These are phyloP conservation scores for Neofusicoccum sp. DNA, from an alignment of 2,329 filamentous ascomycete genomes.

Conservation along the genomic window DNA sequence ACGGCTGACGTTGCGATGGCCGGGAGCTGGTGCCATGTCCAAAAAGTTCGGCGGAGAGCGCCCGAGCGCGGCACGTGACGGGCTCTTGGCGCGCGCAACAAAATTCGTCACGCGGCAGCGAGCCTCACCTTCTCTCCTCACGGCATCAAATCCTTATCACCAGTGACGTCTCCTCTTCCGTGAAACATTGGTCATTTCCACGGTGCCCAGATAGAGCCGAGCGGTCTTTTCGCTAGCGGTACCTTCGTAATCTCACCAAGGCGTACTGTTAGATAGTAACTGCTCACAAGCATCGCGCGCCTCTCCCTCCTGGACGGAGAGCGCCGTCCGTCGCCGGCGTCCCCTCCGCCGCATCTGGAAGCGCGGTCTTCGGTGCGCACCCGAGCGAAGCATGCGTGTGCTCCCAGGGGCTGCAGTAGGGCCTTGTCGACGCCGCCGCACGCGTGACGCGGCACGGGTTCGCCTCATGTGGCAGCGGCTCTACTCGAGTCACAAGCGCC, in stretches of 20 bases:
- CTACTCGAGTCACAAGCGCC: constrained; percentile 1
- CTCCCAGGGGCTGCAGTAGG: not conserved
- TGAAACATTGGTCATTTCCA: constrained; percentile 76
- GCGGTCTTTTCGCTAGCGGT: constrained; percentile 98
- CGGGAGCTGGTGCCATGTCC: constrained; percentile 13
- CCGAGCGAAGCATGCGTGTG: not conserved
- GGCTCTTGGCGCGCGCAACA: constrained; percentile 23
- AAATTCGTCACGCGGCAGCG: constrained; percentile 20
- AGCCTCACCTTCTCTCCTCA: constrained; percentile 42
- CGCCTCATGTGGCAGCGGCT: constrained; percentile 5
- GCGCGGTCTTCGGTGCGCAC: not conserved
- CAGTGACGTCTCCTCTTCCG: constrained; percentile 65
- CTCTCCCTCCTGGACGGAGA: not conserved
- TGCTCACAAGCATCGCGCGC: constrained; percentile 65
- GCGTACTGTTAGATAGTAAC: constrained; percentile 96
- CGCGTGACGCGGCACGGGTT: not conserved
- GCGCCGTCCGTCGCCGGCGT: not conserved
- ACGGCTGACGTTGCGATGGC: constrained; percentile 14
- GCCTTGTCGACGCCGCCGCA: not conserved
- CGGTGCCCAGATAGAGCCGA: constrained; percentile 75
- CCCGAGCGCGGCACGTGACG: constrained; percentile 25
- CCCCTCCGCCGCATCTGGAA: not conserved
- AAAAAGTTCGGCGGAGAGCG: constrained; percentile 25
- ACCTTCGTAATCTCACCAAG: constrained; percentile 70
- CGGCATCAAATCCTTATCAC: constrained; percentile 90